These are phyloP conservation scores for Suillus subalutaceus DNA, from an alignment of 768 basidiomycete genomes.

Conservation along the genomic window DNA sequence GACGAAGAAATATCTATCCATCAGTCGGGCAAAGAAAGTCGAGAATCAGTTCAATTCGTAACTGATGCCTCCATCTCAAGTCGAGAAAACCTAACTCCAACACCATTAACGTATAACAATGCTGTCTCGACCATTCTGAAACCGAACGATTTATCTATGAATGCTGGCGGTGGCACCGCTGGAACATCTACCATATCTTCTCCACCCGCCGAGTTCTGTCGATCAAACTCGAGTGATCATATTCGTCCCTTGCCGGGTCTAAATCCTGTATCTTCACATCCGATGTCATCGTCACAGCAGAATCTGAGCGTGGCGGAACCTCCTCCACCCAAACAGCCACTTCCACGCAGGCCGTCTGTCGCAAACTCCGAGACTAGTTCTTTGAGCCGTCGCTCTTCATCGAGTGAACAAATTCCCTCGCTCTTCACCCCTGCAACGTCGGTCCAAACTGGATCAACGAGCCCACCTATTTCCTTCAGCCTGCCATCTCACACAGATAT, in stretches of 20 bases:
- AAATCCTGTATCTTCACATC: conserved; percentile 15
- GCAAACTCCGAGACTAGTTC: conserved; percentile 27
- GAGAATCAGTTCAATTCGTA: conserved; percentile 8
- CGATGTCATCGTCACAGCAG: conserved; percentile 19
- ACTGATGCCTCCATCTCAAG: conserved; percentile 10
- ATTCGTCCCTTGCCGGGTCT: conserved; percentile 16
- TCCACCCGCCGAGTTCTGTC: conserved; percentile 18
- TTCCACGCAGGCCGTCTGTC: conserved; percentile 27
- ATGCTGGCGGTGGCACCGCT: conserved; percentile 3
- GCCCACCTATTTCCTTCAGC: conserved; percentile 25
- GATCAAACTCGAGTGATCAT: conserved; percentile 1
- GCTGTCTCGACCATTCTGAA: conserved; percentile 25
- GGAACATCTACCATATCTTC: conserved; percentile 11
- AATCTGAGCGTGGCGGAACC: conserved; percentile 17
- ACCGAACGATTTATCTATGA: conserved; percentile 11
- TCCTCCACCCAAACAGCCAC: conserved; percentile 15
- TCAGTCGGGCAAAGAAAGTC: conserved; percentile 24
- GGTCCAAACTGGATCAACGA: conserved; percentile 21
- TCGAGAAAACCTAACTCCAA: conserved; percentile 16
- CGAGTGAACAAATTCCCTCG: conserved; percentile 18
- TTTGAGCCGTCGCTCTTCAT: conserved; percentile 15
- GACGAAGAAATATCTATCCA: conserved; percentile 31
- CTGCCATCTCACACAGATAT: conserved; percentile 18
- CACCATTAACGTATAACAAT: conserved; percentile 29
- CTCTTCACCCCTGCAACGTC: conserved; percentile 22